These are phyloP conservation scores for Scutellaria baicalensis DNA, from an alignment of 257 asterid species.

Conservation along the genomic window DNA sequence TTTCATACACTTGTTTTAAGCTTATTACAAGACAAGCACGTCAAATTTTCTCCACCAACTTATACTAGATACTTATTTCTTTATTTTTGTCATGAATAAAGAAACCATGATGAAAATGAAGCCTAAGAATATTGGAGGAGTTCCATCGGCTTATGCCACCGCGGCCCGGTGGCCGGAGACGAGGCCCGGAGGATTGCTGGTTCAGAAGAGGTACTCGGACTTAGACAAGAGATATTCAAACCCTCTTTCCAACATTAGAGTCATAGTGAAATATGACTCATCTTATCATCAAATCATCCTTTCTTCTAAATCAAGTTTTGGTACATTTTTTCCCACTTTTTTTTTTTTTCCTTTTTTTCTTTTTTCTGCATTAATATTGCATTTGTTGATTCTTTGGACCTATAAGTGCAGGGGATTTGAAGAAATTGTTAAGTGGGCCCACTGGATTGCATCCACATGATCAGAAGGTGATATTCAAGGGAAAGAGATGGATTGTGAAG, in stretches of 20 bases:
- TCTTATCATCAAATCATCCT: constrained; percentile 47
- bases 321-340: constrained; percentile 18
- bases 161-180: constrained; percentile 43
- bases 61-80: too few species aligned
- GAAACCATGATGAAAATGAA: constrained; percentile 38
- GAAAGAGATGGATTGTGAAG: too few species aligned
- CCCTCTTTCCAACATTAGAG: constrained; percentile 37
- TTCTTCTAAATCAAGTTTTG: constrained; percentile 68
- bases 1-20: too few species aligned
- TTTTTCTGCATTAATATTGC: not conserved
- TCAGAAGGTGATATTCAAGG: too few species aligned
- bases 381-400: not conserved
- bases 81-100: constrained; percentile 22
- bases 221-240: constrained; percentile 26
- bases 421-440: constrained; percentile 46
- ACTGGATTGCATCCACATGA: constrained; percentile 34
- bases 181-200: constrained; percentile 85
- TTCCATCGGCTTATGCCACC: constrained; percentile 27
- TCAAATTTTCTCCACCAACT: too few species aligned
- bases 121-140: constrained; percentile 31
- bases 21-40: too few species aligned
- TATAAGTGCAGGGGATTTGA: constrained; percentile 49
- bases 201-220: constrained; percentile 60
- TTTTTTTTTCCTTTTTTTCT: too few species aligned
- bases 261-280: constrained; percentile 60